Conservation (phyloP, 208 protist genomes). For the Leishmania mexicana region DNA sequence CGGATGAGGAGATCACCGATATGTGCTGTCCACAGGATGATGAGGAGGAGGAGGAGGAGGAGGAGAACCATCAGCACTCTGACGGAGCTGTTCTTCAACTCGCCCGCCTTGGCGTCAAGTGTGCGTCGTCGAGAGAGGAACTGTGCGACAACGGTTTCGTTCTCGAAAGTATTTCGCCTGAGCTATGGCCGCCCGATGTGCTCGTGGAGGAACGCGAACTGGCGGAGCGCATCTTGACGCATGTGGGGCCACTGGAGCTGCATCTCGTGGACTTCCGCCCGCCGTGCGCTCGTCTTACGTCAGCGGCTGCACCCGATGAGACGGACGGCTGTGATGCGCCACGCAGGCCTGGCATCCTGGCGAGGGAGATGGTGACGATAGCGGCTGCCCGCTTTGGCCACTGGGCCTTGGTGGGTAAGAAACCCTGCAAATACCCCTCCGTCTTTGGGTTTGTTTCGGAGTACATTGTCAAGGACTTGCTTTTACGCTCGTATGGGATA, state of each 20-base stretch:
- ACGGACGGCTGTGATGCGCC: neutral
- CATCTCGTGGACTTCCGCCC: conserved; percentile 45
- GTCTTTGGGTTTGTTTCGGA: conserved; percentile 39
- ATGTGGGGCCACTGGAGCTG: conserved; percentile 41
- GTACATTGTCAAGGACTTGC: conserved; percentile 27
- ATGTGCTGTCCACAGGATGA: neutral
- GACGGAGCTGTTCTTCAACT: conserved; percentile 10
- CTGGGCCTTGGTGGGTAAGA: conserved; percentile 31
- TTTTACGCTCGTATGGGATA: neutral
- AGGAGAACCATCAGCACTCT: neutral
- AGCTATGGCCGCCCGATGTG: conserved; percentile 37
- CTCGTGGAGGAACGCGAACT: conserved; percentile 38
- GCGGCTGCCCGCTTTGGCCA: conserved; percentile 24
- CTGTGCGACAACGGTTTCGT: conserved; percentile 18
- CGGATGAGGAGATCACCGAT: neutral
- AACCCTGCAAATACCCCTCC: conserved; percentile 20
- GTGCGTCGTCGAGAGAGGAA: conserved; percentile 6
- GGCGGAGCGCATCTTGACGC: conserved; percentile 31
- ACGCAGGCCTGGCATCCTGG: neutral
- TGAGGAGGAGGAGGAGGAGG: neutral
- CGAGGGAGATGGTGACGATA: conserved; percentile 7
- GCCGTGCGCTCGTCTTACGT: neutral
- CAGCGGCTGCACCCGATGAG: neutral
- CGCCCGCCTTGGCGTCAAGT: conserved; percentile 10
- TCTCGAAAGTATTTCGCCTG: conserved; percentile 2